Evolutionary conservation across 1,284 basidiomycete genomes (phyloP).

Genomic region (Jaminaea rosea): DNA sequence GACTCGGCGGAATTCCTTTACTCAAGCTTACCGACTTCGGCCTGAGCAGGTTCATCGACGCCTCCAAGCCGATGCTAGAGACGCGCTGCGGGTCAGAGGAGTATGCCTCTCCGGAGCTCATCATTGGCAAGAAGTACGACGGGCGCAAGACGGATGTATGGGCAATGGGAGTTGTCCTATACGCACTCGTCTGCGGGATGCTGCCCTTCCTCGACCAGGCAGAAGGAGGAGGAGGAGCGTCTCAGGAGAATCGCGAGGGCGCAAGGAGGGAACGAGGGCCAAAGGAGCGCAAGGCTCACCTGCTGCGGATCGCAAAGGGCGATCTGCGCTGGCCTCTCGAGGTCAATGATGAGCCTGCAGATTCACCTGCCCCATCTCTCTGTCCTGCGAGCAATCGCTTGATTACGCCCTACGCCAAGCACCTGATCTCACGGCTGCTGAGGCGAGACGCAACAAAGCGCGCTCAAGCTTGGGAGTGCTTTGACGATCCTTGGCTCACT

Average conservation of each 20-base stretch:
- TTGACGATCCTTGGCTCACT: conserved; percentile 40
- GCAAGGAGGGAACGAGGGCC: too few relatives aligned
- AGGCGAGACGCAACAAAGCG: conserved; percentile 37
- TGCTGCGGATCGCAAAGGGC: conserved; percentile 44
- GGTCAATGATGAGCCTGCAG: conserved; percentile 38
- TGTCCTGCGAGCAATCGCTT: conserved; percentile 24
- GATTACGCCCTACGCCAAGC: conserved; percentile 34
- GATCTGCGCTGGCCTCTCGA: conserved; percentile 46
- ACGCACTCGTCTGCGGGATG: conserved; percentile 79
- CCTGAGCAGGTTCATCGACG: conserved; percentile 72
- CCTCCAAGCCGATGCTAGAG: conserved; percentile 60
- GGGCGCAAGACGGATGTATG: conserved; percentile 98
- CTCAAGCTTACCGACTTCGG: conserved; percentile 87
- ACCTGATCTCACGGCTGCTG: conserved; percentile 33
- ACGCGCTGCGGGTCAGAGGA: conserved; percentile 85
- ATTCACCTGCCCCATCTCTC: conserved; percentile 8
- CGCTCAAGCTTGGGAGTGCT: conserved; percentile 32
- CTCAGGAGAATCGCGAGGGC: too few relatives aligned
- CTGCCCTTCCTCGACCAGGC: conserved; percentile 49
- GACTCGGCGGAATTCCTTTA: conserved; percentile 54
- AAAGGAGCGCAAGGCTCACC: conserved; percentile 32
- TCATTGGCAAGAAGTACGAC: conserved; percentile 88
- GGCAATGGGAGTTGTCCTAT: conserved; percentile 96
- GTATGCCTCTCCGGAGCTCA: conserved; percentile 83
- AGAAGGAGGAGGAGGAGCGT: neutral